These are phyloP conservation scores for Agastache rugosa DNA, from an alignment of 257 asterid species.

Conservation along the genomic window DNA sequence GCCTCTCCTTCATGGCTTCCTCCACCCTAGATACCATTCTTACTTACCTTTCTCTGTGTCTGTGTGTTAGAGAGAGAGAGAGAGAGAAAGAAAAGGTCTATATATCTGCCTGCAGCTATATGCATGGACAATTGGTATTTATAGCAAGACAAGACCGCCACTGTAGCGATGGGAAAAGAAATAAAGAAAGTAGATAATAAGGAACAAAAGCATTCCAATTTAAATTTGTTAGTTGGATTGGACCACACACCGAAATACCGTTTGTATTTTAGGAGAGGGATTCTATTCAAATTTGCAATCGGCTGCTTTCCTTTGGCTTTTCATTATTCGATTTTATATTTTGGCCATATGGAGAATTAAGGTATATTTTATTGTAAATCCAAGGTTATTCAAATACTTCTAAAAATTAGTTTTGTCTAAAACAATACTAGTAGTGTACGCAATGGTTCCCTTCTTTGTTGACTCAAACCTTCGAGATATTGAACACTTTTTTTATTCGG, in stretches of 20 bases:
- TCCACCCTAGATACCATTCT: conserved; percentile 62
- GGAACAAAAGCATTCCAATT: neutral
- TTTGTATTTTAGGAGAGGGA: conserved; percentile 27
- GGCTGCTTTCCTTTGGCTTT: conserved; percentile 11
- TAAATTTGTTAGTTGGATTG: neutral
- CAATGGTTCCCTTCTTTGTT: neutral
- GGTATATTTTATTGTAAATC: neutral
- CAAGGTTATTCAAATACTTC: neutral
- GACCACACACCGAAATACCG: conserved; percentile 30
- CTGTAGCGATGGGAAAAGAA: neutral
- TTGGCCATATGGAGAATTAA: neutral
- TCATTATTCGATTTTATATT: neutral
- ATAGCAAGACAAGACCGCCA: conserved; percentile 35
- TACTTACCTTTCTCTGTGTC: neutral
- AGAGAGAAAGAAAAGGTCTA: conserved; percentile 15
- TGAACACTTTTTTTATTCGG: too few species aligned
- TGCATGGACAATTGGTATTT: conserved; percentile 39
- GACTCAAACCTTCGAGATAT: neutral
- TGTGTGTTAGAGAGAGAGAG: conserved; percentile 26
- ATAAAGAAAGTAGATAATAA: neutral
- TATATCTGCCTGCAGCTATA: neutral
- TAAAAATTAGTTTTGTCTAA: neutral
- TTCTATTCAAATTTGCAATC: conserved; percentile 36
- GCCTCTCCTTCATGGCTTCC: conserved; percentile 45
- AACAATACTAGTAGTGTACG: neutral